Conservation (phyloP, 164 flowering plant species). For the Pachysandra terminalis region DNA sequence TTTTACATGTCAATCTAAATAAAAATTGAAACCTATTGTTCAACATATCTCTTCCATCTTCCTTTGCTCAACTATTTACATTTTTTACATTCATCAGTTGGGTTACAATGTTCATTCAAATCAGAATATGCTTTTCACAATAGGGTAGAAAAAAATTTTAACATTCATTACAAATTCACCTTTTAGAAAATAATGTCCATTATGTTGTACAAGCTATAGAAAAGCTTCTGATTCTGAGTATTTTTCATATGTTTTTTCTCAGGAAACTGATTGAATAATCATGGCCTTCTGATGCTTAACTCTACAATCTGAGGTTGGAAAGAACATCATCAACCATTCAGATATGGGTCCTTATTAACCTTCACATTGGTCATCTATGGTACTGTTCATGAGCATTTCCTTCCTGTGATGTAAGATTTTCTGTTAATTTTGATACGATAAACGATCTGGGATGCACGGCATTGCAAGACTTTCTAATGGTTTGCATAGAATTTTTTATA, state of each 20-base stretch:
- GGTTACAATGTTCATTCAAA: constrained; percentile 26
- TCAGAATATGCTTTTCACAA: constrained; percentile 44
- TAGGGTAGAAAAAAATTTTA: constrained; percentile 1
- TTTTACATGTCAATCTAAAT: constrained; percentile 5
- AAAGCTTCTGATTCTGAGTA: background rate
- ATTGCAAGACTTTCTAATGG: too few species aligned
- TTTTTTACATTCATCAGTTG: constrained; percentile 15
- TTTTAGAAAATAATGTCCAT: background rate
- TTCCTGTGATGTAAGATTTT: too few species aligned
- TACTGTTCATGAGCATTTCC: too few species aligned
- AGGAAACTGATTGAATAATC: background rate
- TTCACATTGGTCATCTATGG: too few species aligned
- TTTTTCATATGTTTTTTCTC: background rate
- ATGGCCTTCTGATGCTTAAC: background rate
- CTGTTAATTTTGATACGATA: too few species aligned
- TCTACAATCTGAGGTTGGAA: too few species aligned
- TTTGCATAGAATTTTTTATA: too few species aligned
- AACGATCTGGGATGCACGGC: too few species aligned
- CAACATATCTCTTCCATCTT: constrained; percentile 12
- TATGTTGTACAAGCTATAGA: background rate
- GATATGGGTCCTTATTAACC: too few species aligned
- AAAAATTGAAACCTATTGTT: constrained; percentile 1
- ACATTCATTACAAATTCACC: constrained; percentile 12
- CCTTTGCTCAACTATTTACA: constrained; percentile 18
- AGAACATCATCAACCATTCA: too few species aligned